These are phyloP conservation scores for Tetrapisispora nanseiensis DNA, from an alignment of 805 yeast species.

Conservation along the genomic window DNA sequence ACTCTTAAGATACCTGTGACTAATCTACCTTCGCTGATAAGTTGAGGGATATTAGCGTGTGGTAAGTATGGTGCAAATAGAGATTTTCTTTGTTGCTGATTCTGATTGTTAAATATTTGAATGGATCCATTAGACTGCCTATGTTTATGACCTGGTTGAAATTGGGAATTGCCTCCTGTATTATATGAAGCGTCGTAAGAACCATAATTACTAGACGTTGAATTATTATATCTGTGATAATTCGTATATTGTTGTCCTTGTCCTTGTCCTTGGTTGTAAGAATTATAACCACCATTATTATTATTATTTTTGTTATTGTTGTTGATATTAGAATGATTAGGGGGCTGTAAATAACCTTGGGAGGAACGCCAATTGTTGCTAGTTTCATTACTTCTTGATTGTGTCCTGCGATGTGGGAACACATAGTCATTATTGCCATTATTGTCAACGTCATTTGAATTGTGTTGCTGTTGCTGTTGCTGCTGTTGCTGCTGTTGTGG, in stretches of 20 bases:
- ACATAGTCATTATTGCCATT: conserved; percentile 20
- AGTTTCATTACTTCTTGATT: conserved; percentile 24
- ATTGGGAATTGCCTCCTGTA: background rate
- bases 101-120: conserved; percentile 34
- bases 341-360: conserved; percentile 34
- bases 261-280: background rate
- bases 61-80: conserved; percentile 94
- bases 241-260: conserved; percentile 1
- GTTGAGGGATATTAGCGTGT: conserved; percentile 81
- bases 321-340: conserved; percentile 14
- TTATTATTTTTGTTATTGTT: too few relatives aligned
- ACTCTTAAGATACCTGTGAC: conserved; percentile 91
- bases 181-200: background rate
- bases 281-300: background rate
- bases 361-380: conserved; percentile 50
- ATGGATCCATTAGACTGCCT: conserved; percentile 63
- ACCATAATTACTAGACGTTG: conserved; percentile 1
- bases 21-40: conserved; percentile 79
- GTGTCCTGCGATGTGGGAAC: conserved; percentile 24
- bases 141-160: conserved; percentile 76
- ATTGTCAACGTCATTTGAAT: background rate
- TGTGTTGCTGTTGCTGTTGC: too few relatives aligned
- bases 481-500: too few relatives aligned
- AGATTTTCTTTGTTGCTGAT: conserved; percentile 49
- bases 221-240: conserved; percentile 18